Percentiles rank a stretch among this genome's conserved stretches.
Conservation (phyloP, 106 monocot genomes). For the Dendrobium nobile region DNA sequence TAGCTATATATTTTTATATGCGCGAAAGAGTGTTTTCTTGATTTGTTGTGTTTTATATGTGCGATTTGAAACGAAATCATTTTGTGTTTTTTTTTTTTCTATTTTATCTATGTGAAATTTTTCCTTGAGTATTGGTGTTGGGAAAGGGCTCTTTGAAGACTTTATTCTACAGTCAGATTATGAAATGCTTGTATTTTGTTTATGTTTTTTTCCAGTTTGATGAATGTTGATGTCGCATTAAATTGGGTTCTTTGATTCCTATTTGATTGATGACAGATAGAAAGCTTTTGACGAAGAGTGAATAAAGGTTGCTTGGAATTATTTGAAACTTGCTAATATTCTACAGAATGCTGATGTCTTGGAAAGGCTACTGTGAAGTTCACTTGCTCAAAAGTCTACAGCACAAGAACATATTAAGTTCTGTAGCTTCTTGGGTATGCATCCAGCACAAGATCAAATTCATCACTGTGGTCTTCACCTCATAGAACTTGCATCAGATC, state of each 20-base stretch:
- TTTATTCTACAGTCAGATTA: slow-evolving; percentile 35
- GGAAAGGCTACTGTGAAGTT: slow-evolving; percentile 55
- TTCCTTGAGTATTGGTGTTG: slow-evolving; percentile 37
- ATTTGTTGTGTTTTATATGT: background rate
- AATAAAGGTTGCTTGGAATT: slow-evolving; percentile 74
- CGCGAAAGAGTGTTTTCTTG: too few relatives aligned
- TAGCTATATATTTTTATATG: background rate
- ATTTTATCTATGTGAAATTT: background rate
- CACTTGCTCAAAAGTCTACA: slow-evolving; percentile 62
- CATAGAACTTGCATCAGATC: slow-evolving; percentile 48
- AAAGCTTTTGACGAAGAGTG: slow-evolving; percentile 69
- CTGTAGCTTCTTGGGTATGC: slow-evolving; percentile 48
- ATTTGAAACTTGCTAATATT: slow-evolving; percentile 42
- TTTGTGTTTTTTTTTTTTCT: background rate
- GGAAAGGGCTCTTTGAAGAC: slow-evolving; percentile 71
- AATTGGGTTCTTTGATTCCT: background rate
- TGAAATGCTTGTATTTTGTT: background rate
- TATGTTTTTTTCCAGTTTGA: background rate
- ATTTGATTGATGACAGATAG: slow-evolving; percentile 23
- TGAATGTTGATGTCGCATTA: background rate
- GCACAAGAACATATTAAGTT: slow-evolving; percentile 70
- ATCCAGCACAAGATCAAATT: slow-evolving; percentile 43
- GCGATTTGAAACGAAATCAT: background rate
- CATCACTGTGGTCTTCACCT: slow-evolving; percentile 74
- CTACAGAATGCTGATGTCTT: slow-evolving; percentile 29